Percentiles rank a stretch among this genome's conserved stretches.
These are phyloP conservation scores for Aspergillus sp. DNA, from an alignment of 2,329 filamentous ascomycete species.

Conservation along the genomic window DNA sequence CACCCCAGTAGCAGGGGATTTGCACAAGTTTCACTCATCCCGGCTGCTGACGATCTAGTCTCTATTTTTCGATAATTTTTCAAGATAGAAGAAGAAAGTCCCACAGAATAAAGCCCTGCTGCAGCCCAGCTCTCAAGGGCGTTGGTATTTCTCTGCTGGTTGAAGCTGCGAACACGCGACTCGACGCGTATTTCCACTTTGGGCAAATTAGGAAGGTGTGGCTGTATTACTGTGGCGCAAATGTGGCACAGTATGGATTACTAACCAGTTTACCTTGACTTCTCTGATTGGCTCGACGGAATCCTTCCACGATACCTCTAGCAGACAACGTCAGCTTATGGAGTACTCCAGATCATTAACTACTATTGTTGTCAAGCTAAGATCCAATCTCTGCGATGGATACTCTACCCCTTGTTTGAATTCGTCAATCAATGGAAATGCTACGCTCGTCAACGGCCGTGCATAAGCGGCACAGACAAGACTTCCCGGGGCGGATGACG, in stretches of 20 bases:
- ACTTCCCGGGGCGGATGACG: no score
- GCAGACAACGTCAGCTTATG: no score
- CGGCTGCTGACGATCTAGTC: background rate
- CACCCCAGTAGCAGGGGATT: conserved; percentile 69
- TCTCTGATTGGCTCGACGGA: no score
- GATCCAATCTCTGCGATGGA: no score
- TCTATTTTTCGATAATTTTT: background rate
- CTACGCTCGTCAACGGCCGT: no score
- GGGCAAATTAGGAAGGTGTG: background rate
- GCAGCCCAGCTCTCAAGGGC: conserved; percentile 8
- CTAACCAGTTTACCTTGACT: no score
- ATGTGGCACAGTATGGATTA: background rate
- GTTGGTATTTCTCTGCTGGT: background rate
- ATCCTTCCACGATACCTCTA: no score
- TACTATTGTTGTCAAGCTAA: no score
- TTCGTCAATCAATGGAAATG: no score
- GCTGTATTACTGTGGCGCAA: conserved; percentile 1
- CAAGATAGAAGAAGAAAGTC: background rate
- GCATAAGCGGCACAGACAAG: no score
- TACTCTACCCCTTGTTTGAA: no score
- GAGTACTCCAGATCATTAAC: no score
- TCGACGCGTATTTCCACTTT: conserved; percentile 11
- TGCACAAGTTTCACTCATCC: conserved; percentile 45
- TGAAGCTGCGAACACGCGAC: background rate
- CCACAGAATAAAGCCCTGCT: conserved; percentile 9